Conservation (phyloP, 2,329 filamentous ascomycete genomes). For the Aspergillus nomiae region DNA sequence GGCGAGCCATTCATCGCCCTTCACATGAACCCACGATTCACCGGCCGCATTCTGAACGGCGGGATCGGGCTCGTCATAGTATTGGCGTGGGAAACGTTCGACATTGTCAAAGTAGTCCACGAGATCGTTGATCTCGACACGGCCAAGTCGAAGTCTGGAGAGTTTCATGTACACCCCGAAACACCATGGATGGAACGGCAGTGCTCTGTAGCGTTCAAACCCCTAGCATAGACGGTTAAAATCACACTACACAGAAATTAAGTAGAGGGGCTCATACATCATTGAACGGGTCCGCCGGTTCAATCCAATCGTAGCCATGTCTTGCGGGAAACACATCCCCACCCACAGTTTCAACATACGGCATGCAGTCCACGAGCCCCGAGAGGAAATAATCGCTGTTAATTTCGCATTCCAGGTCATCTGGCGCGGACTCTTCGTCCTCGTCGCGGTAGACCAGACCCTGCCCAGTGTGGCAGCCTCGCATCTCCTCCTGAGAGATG, state of each 20-base stretch:
- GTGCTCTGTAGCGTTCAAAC: background rate
- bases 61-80: background rate
- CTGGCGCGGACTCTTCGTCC: background rate
- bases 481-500: constrained; percentile 5
- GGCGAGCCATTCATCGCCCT: background rate
- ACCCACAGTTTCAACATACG: no score
- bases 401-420: constrained; percentile 1
- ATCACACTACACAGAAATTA: no score
- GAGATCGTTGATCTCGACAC: background rate
- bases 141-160: background rate
- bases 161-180: background rate
- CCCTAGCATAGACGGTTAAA: no score
- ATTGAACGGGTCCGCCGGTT: background rate
- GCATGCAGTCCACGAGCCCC: background rate
- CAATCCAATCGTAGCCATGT: no score
- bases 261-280: background rate
- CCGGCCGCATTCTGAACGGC: background rate
- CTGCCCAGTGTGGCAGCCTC: constrained; percentile 4
- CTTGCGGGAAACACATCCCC: no score
- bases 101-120: background rate
- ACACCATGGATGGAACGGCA: constrained; percentile 6
- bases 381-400: constrained; percentile 4
- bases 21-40: background rate
- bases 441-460: background rate
- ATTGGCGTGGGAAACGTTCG: background rate